Evolutionary conservation across 2,329 filamentous ascomycete genomes (phyloP).

Genomic region (Cercospora janseana): DNA sequence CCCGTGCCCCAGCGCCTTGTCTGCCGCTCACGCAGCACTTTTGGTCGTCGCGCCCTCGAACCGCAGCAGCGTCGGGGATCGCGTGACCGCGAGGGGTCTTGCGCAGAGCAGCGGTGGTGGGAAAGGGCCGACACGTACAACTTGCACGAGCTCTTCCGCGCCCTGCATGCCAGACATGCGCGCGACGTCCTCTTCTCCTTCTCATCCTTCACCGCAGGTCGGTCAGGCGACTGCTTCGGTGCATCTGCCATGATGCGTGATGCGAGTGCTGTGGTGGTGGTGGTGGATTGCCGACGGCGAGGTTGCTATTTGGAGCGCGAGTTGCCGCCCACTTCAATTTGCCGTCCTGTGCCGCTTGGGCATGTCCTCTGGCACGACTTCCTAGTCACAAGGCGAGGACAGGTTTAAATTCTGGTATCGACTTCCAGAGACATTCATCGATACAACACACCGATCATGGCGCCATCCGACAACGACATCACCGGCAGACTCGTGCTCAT

Average conservation of each 20-base stretch:
- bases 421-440: too few species aligned
- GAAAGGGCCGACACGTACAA: slow-evolving; percentile 43
- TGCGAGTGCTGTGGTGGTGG: too few species aligned
- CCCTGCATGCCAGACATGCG: slow-evolving; percentile 50
- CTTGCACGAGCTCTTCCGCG: slow-evolving; percentile 53
- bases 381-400: background rate
- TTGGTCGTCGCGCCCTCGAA: too few species aligned
- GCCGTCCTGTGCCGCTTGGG: too few species aligned
- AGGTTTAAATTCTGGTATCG: too few species aligned
- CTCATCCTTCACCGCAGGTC: slow-evolving; percentile 17
- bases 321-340: background rate
- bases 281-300: background rate
- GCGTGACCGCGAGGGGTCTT: slow-evolving; percentile 1
- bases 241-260: background rate
- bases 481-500: slow-evolving; percentile 56
- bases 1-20: background rate
- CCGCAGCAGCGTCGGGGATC: background rate
- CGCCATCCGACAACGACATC: slow-evolving; percentile 39
- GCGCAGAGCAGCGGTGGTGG: slow-evolving; percentile 3
- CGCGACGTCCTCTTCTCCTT: slow-evolving; percentile 31
- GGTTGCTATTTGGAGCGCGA: background rate
- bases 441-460: slow-evolving; percentile 4
- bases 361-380: too few species aligned
- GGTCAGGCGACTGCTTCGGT: slow-evolving; percentile 8
- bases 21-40: background rate